Evolutionary conservation across 2,329 filamentous ascomycete species (phyloP).

Genomic region (Pyrenophora graminea): DNA sequence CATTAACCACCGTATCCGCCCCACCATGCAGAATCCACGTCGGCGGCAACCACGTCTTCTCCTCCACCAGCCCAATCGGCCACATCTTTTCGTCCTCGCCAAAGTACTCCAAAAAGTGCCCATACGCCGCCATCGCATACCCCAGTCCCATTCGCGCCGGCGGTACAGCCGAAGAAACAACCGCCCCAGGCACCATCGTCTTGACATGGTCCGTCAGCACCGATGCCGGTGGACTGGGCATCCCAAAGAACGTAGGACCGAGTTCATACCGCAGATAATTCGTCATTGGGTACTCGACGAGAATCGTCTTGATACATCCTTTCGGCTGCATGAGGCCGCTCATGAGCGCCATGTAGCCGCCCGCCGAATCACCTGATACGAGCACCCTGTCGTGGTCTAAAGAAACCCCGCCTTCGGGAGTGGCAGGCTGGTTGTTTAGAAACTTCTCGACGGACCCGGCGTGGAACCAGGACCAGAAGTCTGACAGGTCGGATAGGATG

Average conservation of each 20-base stretch:
- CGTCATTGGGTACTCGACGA: slow-evolving; percentile 40
- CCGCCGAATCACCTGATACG: slow-evolving; percentile 45
- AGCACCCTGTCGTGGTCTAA: slow-evolving; percentile 37
- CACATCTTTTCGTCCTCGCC: slow-evolving; percentile 30
- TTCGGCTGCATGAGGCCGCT: slow-evolving; percentile 27
- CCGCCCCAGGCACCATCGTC: slow-evolving; percentile 18
- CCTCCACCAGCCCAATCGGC: slow-evolving; percentile 32
- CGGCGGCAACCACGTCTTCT: slow-evolving; percentile 31
- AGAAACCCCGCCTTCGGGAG: slow-evolving; percentile 6
- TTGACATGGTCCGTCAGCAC: slow-evolving; percentile 31
- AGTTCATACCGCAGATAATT: slow-evolving; percentile 14
- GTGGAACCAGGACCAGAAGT: slow-evolving; percentile 56
- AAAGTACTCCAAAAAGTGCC: slow-evolving; percentile 34
- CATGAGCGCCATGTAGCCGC: slow-evolving; percentile 47
- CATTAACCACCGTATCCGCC: slow-evolving; percentile 32
- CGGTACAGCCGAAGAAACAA: slow-evolving; percentile 25
- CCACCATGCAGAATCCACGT: slow-evolving; percentile 40
- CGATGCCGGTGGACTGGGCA: slow-evolving; percentile 11
- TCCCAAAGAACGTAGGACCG: slow-evolving; percentile 1
- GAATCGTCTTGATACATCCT: slow-evolving; percentile 28
- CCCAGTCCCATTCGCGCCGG: slow-evolving; percentile 23
- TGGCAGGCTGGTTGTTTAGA: slow-evolving; percentile 11
- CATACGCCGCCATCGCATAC: slow-evolving; percentile 24
- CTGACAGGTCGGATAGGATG: slow-evolving; percentile 53
- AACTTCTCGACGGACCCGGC: slow-evolving; percentile 10